A percentile compares a stretch with the other conserved stretches of the same genome.
Conservation (phyloP, 768 basidiomycete genomes). For the Leccinum imitatum region DNA sequence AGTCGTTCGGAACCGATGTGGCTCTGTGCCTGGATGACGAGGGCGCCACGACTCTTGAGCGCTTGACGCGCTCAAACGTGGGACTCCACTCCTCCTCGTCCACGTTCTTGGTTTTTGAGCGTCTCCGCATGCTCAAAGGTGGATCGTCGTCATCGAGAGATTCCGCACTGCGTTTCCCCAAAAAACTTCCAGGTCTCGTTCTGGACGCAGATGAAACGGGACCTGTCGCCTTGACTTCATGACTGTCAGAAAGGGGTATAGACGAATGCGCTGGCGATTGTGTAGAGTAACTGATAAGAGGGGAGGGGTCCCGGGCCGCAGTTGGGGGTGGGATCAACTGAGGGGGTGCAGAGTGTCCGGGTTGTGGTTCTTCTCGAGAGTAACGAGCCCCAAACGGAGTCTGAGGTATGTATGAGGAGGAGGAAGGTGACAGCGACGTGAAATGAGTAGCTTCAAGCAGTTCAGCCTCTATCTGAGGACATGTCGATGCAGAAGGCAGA, state of each 20-base stretch:
- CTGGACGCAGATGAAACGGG: neutral
- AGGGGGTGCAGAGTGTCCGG: conserved; percentile 1
- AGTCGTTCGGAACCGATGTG: neutral
- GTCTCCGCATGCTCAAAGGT: conserved; percentile 4
- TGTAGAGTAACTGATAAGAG: neutral
- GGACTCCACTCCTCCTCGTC: conserved; percentile 29
- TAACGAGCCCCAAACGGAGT: neutral
- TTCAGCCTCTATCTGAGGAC: neutral
- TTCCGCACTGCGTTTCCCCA: conserved; percentile 15
- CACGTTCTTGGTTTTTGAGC: conserved; percentile 11
- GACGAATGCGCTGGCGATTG: neutral
- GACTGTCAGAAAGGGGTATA: neutral
- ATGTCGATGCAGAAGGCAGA: neutral
- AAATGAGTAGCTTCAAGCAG: neutral
- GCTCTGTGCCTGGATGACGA: neutral
- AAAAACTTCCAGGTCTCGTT: neutral
- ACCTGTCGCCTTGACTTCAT: neutral
- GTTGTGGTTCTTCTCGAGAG: neutral
- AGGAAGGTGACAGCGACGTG: neutral
- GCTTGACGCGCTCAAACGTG: conserved; percentile 1
- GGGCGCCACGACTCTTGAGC: neutral
- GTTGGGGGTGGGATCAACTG: conserved; percentile 18
- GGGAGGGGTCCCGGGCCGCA: conserved; percentile 5
- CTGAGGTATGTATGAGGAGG: neutral
- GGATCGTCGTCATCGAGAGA: conserved; percentile 3